A percentile compares a stretch with the other conserved stretches of the same genome.
These are phyloP conservation scores for Aspergillus saccharolyticus DNA, from an alignment of 495 filamentous ascomycete genomes.

Conservation along the genomic window DNA sequence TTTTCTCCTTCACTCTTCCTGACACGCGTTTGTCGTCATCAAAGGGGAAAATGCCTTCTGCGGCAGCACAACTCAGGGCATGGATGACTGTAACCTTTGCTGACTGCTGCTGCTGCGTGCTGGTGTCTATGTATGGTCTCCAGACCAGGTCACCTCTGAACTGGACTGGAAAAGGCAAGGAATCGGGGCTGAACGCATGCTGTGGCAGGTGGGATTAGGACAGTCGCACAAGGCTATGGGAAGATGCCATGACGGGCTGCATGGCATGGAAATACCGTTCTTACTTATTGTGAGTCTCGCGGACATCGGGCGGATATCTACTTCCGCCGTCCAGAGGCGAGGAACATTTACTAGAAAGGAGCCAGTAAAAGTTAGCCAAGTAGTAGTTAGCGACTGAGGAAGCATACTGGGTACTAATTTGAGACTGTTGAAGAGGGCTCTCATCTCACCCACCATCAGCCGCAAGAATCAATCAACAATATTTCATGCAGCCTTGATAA, in stretches of 20 bases:
- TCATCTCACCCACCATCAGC: not conserved
- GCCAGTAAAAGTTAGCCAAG: too few relatives aligned
- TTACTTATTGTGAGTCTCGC: not conserved
- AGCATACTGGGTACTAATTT: too few relatives aligned
- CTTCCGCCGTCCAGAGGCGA: not conserved
- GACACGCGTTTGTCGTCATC: not conserved
- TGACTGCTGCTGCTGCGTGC: not conserved
- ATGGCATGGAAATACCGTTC: not conserved
- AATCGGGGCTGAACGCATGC: not conserved
- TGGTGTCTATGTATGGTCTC: not conserved
- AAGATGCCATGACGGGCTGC: not conserved
- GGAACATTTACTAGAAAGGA: not conserved
- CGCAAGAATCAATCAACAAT: not conserved
- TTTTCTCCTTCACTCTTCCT: not conserved
- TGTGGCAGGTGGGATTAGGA: not conserved
- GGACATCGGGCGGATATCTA: not conserved
- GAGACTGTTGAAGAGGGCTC: not conserved
- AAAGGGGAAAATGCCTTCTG: not conserved
- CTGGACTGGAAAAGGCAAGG: not conserved
- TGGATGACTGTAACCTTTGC: not conserved
- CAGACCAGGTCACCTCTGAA: not conserved
- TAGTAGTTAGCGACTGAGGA: too few relatives aligned
- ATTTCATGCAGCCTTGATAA: not conserved
- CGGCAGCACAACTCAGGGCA: not conserved
- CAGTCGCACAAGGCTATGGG: not conserved